Conservation (phyloP, 106 monocot genomes). For the Acorus calamus region DNA sequence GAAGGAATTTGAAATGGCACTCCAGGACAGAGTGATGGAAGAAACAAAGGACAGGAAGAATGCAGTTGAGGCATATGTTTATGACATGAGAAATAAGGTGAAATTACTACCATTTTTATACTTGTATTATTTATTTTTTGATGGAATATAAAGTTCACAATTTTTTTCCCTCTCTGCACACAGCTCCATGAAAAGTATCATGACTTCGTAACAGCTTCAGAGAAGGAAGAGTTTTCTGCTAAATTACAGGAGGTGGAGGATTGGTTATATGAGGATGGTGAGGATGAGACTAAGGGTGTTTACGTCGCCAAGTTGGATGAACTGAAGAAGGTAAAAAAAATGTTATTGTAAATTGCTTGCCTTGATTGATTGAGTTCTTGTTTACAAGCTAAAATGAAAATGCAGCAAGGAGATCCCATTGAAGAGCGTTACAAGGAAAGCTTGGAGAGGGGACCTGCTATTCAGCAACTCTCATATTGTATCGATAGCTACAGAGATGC, state of each 20-base stretch:
- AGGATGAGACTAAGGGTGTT: constrained; percentile 89
- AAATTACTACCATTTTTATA: not conserved
- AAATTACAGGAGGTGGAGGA: constrained; percentile 88
- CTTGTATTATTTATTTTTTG: too few relatives aligned
- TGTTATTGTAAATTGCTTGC: not conserved
- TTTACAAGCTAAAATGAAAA: not conserved
- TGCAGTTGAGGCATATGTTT: constrained; percentile 97
- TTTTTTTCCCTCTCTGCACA: not conserved
- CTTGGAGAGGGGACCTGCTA: constrained; percentile 48
- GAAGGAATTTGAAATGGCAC: constrained; percentile 84
- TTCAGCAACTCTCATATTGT: constrained; percentile 58
- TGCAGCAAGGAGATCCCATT: constrained; percentile 81
- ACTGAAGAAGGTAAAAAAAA: constrained; percentile 54
- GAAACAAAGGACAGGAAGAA: constrained; percentile 98
- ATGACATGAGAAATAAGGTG: constrained; percentile 95
- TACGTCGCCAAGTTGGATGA: constrained; percentile 88
- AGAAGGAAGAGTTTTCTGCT: constrained; percentile 47
- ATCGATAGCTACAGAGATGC: constrained; percentile 76
- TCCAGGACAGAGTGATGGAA: constrained; percentile 94
- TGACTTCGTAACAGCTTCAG: constrained; percentile 44
- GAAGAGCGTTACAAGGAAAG: constrained; percentile 70
- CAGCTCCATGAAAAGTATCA: constrained; percentile 84
- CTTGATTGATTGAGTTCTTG: not conserved
- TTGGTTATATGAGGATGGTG: constrained; percentile 98
- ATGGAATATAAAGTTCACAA: not conserved